These are phyloP conservation scores for Boletus sensibilis DNA, from an alignment of 768 basidiomycete species.

Conservation along the genomic window DNA sequence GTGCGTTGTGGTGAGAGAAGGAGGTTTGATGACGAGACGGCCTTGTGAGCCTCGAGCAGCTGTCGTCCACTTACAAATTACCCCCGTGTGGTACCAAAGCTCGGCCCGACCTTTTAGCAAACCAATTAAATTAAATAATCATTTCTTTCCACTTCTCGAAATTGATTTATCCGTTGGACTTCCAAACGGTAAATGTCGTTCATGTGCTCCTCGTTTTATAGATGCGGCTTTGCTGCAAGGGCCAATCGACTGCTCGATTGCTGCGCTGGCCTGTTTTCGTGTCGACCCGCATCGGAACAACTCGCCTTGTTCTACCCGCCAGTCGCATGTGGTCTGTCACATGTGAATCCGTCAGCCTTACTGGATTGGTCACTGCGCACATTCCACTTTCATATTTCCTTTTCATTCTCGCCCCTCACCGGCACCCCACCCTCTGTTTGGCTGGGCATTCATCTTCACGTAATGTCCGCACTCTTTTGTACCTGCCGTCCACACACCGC, in stretches of 20 bases:
- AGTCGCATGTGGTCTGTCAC: conserved; percentile 17
- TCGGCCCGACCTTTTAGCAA: conserved; percentile 18
- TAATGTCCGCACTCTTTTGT: conserved; percentile 1
- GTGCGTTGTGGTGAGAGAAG: conserved; percentile 22
- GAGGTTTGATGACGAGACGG: conserved; percentile 14
- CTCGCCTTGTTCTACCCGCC: conserved; percentile 2
- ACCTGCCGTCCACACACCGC: neutral
- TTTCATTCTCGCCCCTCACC: conserved; percentile 4
- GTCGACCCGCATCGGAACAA: conserved; percentile 12
- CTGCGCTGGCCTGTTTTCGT: conserved; percentile 1
- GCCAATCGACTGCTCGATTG: neutral
- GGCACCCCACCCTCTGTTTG: neutral
- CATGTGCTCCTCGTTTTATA: neutral
- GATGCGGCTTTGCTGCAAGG: neutral
- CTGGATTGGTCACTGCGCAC: neutral
- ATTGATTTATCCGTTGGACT: neutral
- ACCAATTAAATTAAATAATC: neutral
- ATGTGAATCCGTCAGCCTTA: conserved; percentile 5
- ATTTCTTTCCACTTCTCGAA: neutral
- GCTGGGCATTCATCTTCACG: conserved; percentile 2
- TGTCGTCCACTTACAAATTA: conserved; percentile 22
- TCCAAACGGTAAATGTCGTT: neutral
- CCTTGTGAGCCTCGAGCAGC: conserved; percentile 19
- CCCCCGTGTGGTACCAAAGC: conserved; percentile 12
- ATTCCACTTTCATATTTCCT: conserved; percentile 13